phyloP scores from a whole-genome alignment of 2,329 filamentous ascomycete genomes.

The Hymenoscyphus albidus region DNA sequence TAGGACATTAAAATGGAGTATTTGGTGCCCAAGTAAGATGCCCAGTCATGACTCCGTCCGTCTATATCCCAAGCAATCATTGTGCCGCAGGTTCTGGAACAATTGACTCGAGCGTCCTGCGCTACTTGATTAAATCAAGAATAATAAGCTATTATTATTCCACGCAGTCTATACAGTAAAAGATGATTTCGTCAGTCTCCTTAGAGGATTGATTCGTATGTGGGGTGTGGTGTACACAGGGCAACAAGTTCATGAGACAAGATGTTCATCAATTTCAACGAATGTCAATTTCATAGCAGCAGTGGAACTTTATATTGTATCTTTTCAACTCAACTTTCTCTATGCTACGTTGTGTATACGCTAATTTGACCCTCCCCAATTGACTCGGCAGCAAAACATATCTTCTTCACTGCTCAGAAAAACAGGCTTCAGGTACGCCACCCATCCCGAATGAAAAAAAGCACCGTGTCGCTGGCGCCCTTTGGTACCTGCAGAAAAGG shows the following conservation, averaged over 20 bases:
- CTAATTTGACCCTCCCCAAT: conserved; percentile 10
- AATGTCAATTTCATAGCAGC: neutral
- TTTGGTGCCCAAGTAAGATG: no score
- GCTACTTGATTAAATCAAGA: no score
- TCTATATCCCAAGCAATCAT: no score
- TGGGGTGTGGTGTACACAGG: no score
- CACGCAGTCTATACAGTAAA: no score
- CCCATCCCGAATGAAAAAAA: neutral
- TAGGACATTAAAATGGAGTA: no score
- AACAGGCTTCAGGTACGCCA: neutral
- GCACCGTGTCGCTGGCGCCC: conserved; percentile 20
- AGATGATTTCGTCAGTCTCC: no score
- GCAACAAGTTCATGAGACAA: neutral
- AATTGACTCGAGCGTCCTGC: no score
- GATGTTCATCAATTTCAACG: neutral
- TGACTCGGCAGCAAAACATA: neutral
- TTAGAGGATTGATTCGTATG: no score
- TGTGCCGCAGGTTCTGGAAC: no score
- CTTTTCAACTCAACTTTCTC: conserved; percentile 10
- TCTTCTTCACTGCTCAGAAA: neutral
- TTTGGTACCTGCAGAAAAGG: conserved; percentile 11
- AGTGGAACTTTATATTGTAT: neutral
- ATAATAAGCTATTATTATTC: no score
- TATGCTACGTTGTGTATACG: conserved; percentile 18
- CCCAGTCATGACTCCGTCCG: no score